Conservation (phyloP, 768 basidiomycete genomes). For the Leucosporidium creatinivorum region DNA sequence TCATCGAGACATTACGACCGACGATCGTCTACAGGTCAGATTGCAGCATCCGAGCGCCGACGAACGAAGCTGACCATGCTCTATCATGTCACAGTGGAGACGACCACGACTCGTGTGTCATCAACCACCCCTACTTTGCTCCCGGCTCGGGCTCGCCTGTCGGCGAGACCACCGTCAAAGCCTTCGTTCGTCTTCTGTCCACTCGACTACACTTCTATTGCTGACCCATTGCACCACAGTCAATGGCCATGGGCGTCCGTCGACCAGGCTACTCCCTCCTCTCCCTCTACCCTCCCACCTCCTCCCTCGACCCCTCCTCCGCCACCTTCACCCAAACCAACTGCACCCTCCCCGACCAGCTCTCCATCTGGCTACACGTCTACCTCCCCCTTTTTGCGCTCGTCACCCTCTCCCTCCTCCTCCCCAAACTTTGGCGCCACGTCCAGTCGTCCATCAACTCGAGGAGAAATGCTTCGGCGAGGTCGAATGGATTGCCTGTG, state of each 20-base stretch:
- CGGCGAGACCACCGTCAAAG: conserved; percentile 77
- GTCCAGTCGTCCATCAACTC: neutral
- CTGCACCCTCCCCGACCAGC: conserved; percentile 78
- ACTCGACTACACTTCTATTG: neutral
- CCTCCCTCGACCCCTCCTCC: conserved; percentile 31
- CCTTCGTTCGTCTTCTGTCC: conserved; percentile 45
- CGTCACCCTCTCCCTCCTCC: conserved; percentile 28
- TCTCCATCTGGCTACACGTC: conserved; percentile 60
- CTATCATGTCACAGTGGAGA: conserved; percentile 57
- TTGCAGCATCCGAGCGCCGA: conserved; percentile 43
- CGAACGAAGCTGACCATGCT: neutral
- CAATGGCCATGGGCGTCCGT: conserved; percentile 78
- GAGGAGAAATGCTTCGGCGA: conserved; percentile 4
- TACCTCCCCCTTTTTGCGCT: conserved; percentile 41
- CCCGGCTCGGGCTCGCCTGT: conserved; percentile 20
- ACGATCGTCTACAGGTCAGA: conserved; percentile 58
- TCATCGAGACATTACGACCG: conserved; percentile 61
- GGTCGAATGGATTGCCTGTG: conserved; percentile 25
- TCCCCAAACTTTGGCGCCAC: conserved; percentile 18
- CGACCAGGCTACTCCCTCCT: conserved; percentile 84
- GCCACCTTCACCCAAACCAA: conserved; percentile 16
- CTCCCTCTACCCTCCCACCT: conserved; percentile 49
- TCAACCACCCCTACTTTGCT: conserved; percentile 45
- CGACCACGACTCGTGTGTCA: conserved; percentile 90
- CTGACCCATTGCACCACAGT: neutral